These are phyloP conservation scores for Colletotrichum sp. DNA, from an alignment of 2,329 filamentous ascomycete genomes.

Conservation along the genomic window DNA sequence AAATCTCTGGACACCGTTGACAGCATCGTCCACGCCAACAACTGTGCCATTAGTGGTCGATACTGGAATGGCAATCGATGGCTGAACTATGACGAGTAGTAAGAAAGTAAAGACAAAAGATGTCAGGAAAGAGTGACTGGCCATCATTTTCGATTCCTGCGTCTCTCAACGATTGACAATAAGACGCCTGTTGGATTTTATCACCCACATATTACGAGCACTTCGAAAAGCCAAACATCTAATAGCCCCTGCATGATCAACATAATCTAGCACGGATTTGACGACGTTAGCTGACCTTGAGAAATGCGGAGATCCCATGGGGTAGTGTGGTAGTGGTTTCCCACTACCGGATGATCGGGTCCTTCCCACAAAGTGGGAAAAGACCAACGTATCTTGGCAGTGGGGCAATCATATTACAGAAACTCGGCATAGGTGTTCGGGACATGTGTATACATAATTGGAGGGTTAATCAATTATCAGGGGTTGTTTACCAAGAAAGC, in stretches of 20 bases:
- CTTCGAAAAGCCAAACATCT: background rate
- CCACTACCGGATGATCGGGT: background rate
- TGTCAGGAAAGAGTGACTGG: background rate
- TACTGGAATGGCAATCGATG: background rate
- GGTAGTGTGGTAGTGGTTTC: background rate
- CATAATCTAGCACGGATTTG: background rate
- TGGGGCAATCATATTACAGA: background rate
- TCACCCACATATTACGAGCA: background rate
- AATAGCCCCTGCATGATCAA: background rate
- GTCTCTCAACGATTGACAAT: background rate
- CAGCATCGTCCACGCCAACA: background rate
- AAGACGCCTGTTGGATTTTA: background rate
- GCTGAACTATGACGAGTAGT: rapidly evolving
- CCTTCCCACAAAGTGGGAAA: background rate
- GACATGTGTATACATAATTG: background rate
- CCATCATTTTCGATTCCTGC: rapidly evolving
- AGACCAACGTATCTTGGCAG: background rate
- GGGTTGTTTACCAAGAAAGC: too few species aligned
- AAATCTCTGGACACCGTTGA: conserved; percentile 32
- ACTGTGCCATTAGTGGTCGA: background rate
- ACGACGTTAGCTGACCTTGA: background rate
- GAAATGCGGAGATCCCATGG: background rate
- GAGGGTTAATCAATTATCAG: too few species aligned
- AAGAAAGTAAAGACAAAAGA: background rate
- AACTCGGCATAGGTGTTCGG: background rate